Conservation (phyloP, 352 stramenopile species). For the Phytophthora crassamura region DNA sequence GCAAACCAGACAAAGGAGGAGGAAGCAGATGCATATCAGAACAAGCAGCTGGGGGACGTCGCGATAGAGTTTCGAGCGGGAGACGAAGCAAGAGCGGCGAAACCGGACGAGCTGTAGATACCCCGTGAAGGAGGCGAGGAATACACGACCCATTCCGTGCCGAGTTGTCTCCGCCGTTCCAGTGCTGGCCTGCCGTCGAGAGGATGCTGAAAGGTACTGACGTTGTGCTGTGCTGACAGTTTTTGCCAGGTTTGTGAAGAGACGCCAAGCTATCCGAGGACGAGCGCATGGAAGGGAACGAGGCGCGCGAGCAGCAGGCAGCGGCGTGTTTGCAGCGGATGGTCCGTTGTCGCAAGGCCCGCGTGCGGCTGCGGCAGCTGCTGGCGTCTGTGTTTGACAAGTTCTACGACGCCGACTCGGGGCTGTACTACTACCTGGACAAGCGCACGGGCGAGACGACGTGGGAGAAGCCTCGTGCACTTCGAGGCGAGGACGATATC, state of each 20-base stretch:
- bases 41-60: slow-evolving; percentile 12
- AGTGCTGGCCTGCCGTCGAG: background rate
- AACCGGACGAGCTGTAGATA: slow-evolving; percentile 29
- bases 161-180: slow-evolving; percentile 7
- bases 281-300: slow-evolving; percentile 24
- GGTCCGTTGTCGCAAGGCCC: slow-evolving; percentile 60
- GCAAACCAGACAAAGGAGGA: slow-evolving; percentile 32
- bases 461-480: slow-evolving; percentile 73
- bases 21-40: slow-evolving; percentile 21
- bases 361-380: slow-evolving; percentile 47
- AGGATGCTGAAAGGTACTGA: background rate
- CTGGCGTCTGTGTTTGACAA: slow-evolving; percentile 70
- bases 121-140: slow-evolving; percentile 31
- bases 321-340: slow-evolving; percentile 65
- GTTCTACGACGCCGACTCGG: slow-evolving; percentile 75
- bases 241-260: slow-evolving; percentile 11
- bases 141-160: slow-evolving; percentile 36
- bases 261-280: slow-evolving; percentile 14
- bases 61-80: slow-evolving; percentile 40
- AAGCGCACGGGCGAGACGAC: slow-evolving; percentile 70
- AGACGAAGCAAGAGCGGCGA: slow-evolving; percentile 15
- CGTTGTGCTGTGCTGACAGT: slow-evolving; percentile 10
- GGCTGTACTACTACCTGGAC: slow-evolving; percentile 78
- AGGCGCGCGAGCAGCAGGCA: slow-evolving; percentile 26
- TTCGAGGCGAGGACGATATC: slow-evolving; percentile 59